phyloP scores from a whole-genome alignment of 345 rosid species.

The Draba incana region DNA sequence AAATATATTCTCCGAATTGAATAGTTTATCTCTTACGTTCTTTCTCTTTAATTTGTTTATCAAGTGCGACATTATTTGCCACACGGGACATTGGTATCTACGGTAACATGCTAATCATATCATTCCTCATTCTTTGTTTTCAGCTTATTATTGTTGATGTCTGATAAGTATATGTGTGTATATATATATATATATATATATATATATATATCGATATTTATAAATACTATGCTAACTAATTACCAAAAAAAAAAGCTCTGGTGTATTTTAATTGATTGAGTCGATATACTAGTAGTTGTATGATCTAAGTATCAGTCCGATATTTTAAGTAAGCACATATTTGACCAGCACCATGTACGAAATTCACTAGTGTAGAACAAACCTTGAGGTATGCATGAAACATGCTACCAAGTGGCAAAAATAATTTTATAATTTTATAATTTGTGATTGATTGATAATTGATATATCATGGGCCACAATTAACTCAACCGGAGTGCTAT shows the following conservation, averaged over 20 bases:
- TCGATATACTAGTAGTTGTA: not conserved
- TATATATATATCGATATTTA: not conserved
- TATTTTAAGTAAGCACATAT: not conserved
- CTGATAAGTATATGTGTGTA: constrained; percentile 11
- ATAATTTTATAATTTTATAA: constrained; percentile 31
- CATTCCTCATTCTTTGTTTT: constrained; percentile 39
- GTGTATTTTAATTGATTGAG: not conserved
- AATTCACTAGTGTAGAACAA: constrained; percentile 20
- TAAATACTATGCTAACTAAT: too few species aligned
- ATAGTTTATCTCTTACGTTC: constrained; percentile 25
- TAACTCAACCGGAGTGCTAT: constrained; percentile 32
- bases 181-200: not conserved
- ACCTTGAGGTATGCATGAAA: constrained; percentile 39
- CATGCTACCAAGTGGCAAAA: constrained; percentile 39
- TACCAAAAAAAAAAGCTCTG: too few species aligned
- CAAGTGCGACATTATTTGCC: constrained; percentile 17
- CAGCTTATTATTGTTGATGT: constrained; percentile 29
- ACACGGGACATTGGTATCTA: constrained; percentile 41
- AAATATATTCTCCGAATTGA: constrained; percentile 33
- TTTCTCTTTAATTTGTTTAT: constrained; percentile 10
- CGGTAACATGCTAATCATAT: constrained; percentile 59
- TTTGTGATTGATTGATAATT: constrained; percentile 33
- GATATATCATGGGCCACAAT: constrained; percentile 42
- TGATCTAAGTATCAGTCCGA: constrained; percentile 26
- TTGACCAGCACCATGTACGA: constrained; percentile 20